Percentiles rank a stretch among this genome's conserved stretches.
Evolutionary conservation across 2,329 filamentous ascomycete species (phyloP).

Genomic region (Colletotrichum lini): DNA sequence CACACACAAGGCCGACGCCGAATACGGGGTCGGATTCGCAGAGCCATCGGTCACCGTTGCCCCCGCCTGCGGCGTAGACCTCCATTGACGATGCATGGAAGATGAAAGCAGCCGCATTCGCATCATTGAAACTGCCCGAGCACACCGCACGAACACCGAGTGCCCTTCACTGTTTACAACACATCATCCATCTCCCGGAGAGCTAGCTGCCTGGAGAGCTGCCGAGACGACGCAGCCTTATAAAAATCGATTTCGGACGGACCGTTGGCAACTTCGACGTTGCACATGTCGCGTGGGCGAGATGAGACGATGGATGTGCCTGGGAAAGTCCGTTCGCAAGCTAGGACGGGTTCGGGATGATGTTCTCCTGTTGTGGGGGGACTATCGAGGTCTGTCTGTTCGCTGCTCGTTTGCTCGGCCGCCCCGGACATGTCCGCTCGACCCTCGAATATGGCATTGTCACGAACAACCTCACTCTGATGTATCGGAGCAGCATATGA

Average conservation of each 20-base stretch:
- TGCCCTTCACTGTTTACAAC: too few relatives aligned
- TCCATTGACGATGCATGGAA: slow-evolving; percentile 9
- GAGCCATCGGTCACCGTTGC: neutral
- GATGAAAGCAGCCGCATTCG: neutral
- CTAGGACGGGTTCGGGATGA: slow-evolving; percentile 16
- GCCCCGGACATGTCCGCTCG: neutral
- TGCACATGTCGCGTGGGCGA: neutral
- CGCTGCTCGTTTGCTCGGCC: slow-evolving; percentile 7
- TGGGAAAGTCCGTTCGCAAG: slow-evolving; percentile 17
- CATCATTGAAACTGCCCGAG: slow-evolving; percentile 16
- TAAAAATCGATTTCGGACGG: slow-evolving; percentile 18
- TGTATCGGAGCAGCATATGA: neutral
- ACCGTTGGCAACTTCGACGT: neutral
- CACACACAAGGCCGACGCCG: neutral
- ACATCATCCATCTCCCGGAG: neutral
- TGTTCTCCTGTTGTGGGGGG: neutral
- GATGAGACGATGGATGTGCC: slow-evolving; percentile 19
- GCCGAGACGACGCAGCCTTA: slow-evolving; percentile 23
- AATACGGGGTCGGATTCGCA: neutral
- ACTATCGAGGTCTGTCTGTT: neutral
- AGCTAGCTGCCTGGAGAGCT: neutral
- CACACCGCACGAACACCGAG: neutral
- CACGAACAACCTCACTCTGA: neutral
- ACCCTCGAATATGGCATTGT: neutral
- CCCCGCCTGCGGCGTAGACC: neutral